Evolutionary conservation across 306 rosid species (phyloP).

Genomic region (Citrullus mucosospermus): DNA sequence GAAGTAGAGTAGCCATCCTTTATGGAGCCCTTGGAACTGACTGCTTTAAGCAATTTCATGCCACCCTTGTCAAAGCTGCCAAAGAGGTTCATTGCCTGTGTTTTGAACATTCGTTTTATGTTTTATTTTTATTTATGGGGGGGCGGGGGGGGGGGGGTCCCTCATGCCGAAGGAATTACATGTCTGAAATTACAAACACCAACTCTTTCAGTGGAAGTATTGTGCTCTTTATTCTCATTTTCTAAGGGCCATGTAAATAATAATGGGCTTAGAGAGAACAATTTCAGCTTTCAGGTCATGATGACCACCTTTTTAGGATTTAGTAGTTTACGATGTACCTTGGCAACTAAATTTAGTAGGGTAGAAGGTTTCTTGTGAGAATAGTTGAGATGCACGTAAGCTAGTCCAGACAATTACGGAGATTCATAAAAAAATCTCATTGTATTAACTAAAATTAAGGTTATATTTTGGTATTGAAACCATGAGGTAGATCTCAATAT

Average conservation of each 20-base stretch:
- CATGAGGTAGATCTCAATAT: not conserved
- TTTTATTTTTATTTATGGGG: not conserved
- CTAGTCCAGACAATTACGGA: not conserved
- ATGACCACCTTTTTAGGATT: not conserved
- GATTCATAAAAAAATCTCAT: not conserved
- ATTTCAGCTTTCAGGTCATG: not conserved
- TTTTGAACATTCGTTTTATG: not conserved
- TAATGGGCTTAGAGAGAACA: not conserved
- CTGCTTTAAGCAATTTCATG: slow-evolving; percentile 81
- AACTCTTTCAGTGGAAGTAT: not conserved
- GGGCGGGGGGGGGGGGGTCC: not conserved
- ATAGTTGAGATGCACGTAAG: not conserved
- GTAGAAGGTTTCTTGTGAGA: not conserved
- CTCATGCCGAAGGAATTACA: not conserved
- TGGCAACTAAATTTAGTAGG: not conserved
- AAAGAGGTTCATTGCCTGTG: slow-evolving; percentile 40
- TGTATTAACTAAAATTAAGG: not conserved
- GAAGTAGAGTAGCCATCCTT: slow-evolving; percentile 66
- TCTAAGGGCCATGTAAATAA: not conserved
- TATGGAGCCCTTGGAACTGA: slow-evolving; percentile 83
- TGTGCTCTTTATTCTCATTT: not conserved
- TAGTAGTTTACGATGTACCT: too few relatives aligned
- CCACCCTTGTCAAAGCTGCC: slow-evolving; percentile 58
- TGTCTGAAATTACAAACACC: not conserved
- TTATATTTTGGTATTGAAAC: not conserved